Evolutionary conservation across 1,284 basidiomycete species (phyloP).

Genomic region (Austroboletus novae-zelandiae): DNA sequence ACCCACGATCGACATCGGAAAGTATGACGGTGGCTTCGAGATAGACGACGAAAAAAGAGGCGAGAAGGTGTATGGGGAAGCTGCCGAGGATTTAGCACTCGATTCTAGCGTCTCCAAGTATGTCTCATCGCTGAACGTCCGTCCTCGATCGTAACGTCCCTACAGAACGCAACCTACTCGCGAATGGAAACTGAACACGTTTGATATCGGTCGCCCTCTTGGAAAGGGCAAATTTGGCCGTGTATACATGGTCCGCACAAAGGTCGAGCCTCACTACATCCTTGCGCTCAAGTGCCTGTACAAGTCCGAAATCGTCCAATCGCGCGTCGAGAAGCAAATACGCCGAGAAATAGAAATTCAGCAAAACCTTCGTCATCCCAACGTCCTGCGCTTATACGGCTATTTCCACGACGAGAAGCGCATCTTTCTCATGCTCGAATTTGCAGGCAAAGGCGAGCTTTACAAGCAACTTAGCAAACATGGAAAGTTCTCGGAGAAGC

Average conservation of each 20-base stretch:
- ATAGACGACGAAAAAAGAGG: slow-evolving; percentile 70
- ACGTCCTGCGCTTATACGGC: slow-evolving; percentile 91
- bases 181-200: slow-evolving; percentile 84
- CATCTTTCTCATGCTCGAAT: slow-evolving; percentile 98
- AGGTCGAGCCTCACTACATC: slow-evolving; percentile 84
- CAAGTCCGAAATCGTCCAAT: slow-evolving; percentile 92
- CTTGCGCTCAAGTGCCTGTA: slow-evolving; percentile 97
- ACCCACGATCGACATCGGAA: slow-evolving; percentile 67
- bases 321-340: slow-evolving; percentile 90
- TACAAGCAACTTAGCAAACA: slow-evolving; percentile 92
- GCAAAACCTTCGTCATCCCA: slow-evolving; percentile 94
- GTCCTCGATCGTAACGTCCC: slow-evolving; percentile 6
- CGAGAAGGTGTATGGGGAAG: slow-evolving; percentile 63
- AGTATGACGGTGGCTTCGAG: slow-evolving; percentile 86
- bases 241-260: slow-evolving; percentile 98
- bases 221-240: slow-evolving; percentile 99
- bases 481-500: slow-evolving; percentile 84
- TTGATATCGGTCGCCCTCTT: slow-evolving; percentile 93
- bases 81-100: slow-evolving; percentile 72
- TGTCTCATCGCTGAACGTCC: slow-evolving; percentile 23
- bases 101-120: slow-evolving; percentile 71
- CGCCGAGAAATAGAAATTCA: slow-evolving; percentile 99
- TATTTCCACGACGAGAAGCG: slow-evolving; percentile 98
- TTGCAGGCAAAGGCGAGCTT: slow-evolving; percentile 92
- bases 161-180: slow-evolving; percentile 63